These are phyloP conservation scores for Yamadazyma blattariae DNA, from an alignment of 1,139 yeast species.

Conservation along the genomic window DNA sequence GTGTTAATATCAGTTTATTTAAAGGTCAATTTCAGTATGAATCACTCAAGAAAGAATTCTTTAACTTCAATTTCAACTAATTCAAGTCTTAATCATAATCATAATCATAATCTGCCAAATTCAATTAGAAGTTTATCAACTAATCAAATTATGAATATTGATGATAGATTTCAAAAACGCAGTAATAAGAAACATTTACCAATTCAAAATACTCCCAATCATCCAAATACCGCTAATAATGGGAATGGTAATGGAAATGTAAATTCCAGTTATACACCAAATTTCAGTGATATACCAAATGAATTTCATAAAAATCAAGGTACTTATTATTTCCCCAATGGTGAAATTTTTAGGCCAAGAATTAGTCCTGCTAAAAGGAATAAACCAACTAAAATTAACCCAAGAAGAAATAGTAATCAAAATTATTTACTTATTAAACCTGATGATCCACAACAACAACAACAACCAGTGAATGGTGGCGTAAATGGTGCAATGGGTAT, in stretches of 20 bases:
- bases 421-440: too few relatives aligned
- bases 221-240: too few relatives aligned
- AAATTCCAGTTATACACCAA: not conserved
- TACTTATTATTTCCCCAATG: constrained; percentile 50
- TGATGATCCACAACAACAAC: not conserved
- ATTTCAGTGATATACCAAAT: constrained; percentile 4
- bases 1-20: too few relatives aligned
- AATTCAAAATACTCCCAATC: not conserved
- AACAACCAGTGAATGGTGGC: too few relatives aligned
- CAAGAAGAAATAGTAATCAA: constrained; percentile 2
- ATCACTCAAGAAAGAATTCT: constrained; percentile 30
- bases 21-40: constrained; percentile 2
- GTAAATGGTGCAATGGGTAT: too few relatives aligned
- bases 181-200: constrained; percentile 2
- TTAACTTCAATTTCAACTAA: constrained; percentile 29
- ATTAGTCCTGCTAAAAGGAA: constrained; percentile 33
- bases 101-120: constrained; percentile 1
- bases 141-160: constrained; percentile 36
- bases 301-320: constrained; percentile 21
- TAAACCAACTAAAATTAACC: constrained; percentile 31
- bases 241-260: not conserved
- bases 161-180: constrained; percentile 29
- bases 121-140: constrained; percentile 34
- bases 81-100: constrained; percentile 8
- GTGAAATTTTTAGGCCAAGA: constrained; percentile 53